Base-by-base conservation (phyloP, 768 basidiomycete genomes). In the Leucocoprinus leucothites region DNA sequence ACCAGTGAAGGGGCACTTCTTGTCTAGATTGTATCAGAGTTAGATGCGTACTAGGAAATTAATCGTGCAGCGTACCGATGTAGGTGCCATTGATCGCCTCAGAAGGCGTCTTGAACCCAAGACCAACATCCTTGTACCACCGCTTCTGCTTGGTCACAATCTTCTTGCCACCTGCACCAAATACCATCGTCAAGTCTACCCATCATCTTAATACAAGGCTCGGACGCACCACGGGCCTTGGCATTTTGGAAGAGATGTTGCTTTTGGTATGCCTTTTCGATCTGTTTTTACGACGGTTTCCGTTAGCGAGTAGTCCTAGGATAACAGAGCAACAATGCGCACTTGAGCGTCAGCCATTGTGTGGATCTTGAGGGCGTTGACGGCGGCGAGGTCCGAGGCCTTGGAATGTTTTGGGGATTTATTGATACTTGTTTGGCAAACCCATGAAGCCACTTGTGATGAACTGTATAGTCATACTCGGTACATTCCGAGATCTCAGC, bases 1-100 rank as follows among this genome's bases (percentile, higher is more conserved):
- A 61, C 96, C 91, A 61, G 93, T 95, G 83, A 98, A 99, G 24
- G 97, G 97, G 80, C 97, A 99, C 78, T 99, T 99, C 82, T 98
- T 98, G 85, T 99, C 97, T 94, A 65, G 19, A 42, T 21, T 31
- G 24, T 34, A 51, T 45, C 28, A 26, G 44, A 35, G 43, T 42
- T 50, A 25, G 53, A 45, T 35, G 22, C 28, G 16, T 46, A 7
- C 48, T 26, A 28, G 18, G 44, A 53, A 34, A 55, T 31, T 14
- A 28, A 56, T 42, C 28, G 49, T 43, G 57, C 34, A 34, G 44
- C 92, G 60, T 70, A 94, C 92, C 94, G 67, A 97, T 89, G 79
- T 98, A 99, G 62, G 92, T 90, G 67, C 94, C 97, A 53, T 82
- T 92, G 70, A 98, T 92, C 52, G 97, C 97, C 66, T 98, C 95